Evolutionary conservation across 1,139 yeast species (phyloP).

Genomic region (Geotrichum aggregatum): DNA sequence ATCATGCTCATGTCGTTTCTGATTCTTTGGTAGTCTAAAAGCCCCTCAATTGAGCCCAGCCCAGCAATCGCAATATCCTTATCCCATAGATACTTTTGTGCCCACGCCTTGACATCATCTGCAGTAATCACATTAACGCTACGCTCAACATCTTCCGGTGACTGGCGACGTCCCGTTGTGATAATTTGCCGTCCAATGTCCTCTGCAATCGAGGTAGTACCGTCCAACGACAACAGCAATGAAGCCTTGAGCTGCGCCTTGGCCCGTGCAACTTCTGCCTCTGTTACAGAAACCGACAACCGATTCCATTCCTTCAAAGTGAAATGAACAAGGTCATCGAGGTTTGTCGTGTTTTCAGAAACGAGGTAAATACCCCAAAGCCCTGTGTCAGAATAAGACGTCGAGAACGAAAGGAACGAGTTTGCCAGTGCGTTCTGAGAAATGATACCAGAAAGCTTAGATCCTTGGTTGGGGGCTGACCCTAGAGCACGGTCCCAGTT

Average conservation of each 20-base stretch:
- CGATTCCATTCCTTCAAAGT: constrained; percentile 86
- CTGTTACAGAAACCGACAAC: constrained; percentile 72
- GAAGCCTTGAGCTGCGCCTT: constrained; percentile 94
- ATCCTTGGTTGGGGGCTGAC: constrained; percentile 79
- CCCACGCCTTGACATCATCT: constrained; percentile 82
- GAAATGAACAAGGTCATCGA: constrained; percentile 67
- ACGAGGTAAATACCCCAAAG: constrained; percentile 94
- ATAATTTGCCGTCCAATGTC: constrained; percentile 96
- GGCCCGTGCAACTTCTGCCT: constrained; percentile 87
- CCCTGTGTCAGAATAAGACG: constrained; percentile 96
- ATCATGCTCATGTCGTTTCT: constrained; percentile 41
- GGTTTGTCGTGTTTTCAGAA: constrained; percentile 64
- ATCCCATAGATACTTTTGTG: constrained; percentile 70
- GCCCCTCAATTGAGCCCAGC: constrained; percentile 68
- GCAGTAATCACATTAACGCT: constrained; percentile 75
- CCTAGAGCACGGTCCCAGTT: constrained; percentile 96
- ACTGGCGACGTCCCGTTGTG: constrained; percentile 83
- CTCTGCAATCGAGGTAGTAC: constrained; percentile 93
- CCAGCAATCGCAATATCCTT: constrained; percentile 89
- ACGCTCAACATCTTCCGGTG: constrained; percentile 89
- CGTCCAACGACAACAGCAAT: constrained; percentile 80
- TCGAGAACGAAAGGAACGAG: constrained; percentile 92
- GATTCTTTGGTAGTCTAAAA: constrained; percentile 58
- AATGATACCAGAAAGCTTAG: constrained; percentile 74
- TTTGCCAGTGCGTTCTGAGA: constrained; percentile 80